These are phyloP conservation scores for Apophysomyces ossiformis DNA, from an alignment of 371 early-diverging fungal species.

Conservation along the genomic window DNA sequence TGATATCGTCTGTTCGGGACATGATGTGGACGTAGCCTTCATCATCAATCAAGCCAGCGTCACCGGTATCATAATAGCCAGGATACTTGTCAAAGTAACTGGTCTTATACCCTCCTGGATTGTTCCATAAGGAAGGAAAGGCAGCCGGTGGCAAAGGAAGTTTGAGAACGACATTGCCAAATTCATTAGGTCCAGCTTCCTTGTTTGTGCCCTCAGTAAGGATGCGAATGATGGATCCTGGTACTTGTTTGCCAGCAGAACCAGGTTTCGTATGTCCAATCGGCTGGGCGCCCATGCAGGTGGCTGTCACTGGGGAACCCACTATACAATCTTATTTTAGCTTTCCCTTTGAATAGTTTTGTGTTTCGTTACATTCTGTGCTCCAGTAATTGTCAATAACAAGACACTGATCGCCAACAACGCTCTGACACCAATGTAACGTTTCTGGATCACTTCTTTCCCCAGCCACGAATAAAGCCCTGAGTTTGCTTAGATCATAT, in stretches of 20 bases:
- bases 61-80: constrained; percentile 88
- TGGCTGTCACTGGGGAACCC: constrained; percentile 73
- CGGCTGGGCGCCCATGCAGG: constrained; percentile 60
- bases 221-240: constrained; percentile 75
- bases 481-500: constrained; percentile 64
- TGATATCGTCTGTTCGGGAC: constrained; percentile 92
- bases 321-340: constrained; percentile 28
- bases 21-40: constrained; percentile 80
- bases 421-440: constrained; percentile 64
- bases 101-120: constrained; percentile 74
- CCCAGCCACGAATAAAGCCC: constrained; percentile 86
- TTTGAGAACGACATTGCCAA: constrained; percentile 81
- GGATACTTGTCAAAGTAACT: constrained; percentile 81
- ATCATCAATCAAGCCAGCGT: constrained; percentile 79
- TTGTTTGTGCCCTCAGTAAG: constrained; percentile 58
- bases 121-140: constrained; percentile 76
- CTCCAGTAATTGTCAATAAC: constrained; percentile 94
- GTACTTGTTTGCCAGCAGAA: constrained; percentile 77
- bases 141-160: constrained; percentile 83
- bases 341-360: background rate
- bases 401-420: constrained; percentile 56
- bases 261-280: constrained; percentile 46
- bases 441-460: constrained; percentile 90
- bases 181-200: constrained; percentile 56
- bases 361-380: constrained; percentile 80